Conservation (phyloP, 441 rosid genomes). For the Corymbia citriodora region DNA sequence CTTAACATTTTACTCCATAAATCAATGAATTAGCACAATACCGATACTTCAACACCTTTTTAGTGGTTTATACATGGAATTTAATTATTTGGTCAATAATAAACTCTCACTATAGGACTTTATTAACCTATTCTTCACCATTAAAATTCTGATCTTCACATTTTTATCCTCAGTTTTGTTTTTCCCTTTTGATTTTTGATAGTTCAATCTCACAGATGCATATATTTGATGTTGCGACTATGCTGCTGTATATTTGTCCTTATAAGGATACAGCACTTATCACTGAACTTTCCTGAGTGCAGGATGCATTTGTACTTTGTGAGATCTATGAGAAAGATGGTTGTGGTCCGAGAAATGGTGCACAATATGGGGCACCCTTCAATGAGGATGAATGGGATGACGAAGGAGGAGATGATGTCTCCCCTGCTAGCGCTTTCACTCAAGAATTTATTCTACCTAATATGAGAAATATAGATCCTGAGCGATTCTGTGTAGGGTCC, state of each 20-base stretch:
- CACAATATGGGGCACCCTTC: conserved; percentile 87
- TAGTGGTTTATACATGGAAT: neutral
- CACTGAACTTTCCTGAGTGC: neutral
- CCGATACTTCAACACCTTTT: neutral
- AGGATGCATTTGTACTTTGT: conserved; percentile 61
- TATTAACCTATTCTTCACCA: neutral
- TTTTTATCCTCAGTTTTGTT: neutral
- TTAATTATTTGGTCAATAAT: neutral
- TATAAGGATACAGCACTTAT: neutral
- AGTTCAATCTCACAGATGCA: neutral
- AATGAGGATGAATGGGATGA: conserved; percentile 80
- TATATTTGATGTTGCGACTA: neutral
- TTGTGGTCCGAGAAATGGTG: conserved; percentile 76
- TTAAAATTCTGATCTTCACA: neutral
- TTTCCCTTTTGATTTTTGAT: rapidly evolving
- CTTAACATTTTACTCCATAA: neutral
- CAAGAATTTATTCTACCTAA: neutral
- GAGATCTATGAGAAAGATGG: conserved; percentile 67
- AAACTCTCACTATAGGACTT: neutral
- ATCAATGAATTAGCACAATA: neutral
- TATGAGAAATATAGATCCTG: conserved; percentile 9
- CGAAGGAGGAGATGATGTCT: conserved; percentile 14
- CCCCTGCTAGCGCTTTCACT: neutral
- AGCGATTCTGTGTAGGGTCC: conserved; percentile 4
- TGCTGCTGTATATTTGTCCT: neutral